Evolutionary conservation across 2,329 filamentous ascomycete species (phyloP).

Genomic region (Colletotrichum liriopes): DNA sequence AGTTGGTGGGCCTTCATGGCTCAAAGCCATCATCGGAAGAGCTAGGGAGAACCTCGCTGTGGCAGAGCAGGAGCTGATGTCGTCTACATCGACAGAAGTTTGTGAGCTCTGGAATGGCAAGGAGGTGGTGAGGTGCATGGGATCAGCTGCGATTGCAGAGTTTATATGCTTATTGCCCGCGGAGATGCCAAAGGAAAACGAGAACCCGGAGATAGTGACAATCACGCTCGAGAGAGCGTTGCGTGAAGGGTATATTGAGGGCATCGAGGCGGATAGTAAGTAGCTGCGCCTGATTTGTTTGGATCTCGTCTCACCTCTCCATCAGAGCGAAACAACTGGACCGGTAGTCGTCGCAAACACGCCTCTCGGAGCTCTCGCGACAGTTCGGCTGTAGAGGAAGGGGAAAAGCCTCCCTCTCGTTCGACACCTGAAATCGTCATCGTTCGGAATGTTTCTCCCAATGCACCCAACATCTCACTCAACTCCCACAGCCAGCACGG

Average conservation of each 20-base stretch:
- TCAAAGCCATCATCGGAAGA: constrained; percentile 58
- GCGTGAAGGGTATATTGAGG: no score
- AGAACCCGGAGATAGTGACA: background rate
- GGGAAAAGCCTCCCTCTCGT: background rate
- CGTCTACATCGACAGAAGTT: constrained; percentile 57
- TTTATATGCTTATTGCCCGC: constrained; percentile 12
- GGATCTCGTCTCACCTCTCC: no score
- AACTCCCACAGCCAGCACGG: background rate
- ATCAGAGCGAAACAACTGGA: no score
- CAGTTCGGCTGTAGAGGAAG: background rate
- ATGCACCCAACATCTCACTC: background rate
- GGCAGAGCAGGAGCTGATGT: constrained; percentile 57
- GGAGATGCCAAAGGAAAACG: no score
- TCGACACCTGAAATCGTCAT: background rate
- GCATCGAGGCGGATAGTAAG: no score
- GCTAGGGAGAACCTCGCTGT: constrained; percentile 52
- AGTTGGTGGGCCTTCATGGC: constrained; percentile 49
- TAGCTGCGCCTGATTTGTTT: no score
- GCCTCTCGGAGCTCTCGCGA: no score
- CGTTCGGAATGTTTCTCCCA: background rate
- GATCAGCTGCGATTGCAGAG: background rate
- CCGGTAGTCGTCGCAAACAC: background rate
- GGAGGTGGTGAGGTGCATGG: constrained; percentile 3
- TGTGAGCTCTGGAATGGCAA: constrained; percentile 55
- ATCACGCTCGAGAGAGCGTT: background rate